Evolutionary conservation across 2,329 filamentous ascomycete species (phyloP).

Genomic region (Xylariomycetidae sp.): DNA sequence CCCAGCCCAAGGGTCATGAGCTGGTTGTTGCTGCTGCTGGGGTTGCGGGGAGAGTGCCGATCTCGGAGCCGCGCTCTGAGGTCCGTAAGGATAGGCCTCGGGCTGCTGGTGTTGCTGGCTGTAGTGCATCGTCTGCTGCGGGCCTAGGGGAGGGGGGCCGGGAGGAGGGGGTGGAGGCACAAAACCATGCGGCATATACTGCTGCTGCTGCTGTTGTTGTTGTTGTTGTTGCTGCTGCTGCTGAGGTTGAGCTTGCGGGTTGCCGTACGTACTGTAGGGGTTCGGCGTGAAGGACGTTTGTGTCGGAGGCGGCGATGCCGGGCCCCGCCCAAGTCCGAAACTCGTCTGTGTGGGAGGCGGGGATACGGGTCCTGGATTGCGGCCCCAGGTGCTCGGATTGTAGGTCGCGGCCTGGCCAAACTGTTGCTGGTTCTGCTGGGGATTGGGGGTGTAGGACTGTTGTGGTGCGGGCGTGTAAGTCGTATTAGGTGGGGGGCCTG

Average conservation of each 20-base stretch:
- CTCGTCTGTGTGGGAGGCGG: constrained; percentile 34
- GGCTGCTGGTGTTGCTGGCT: constrained; percentile 23
- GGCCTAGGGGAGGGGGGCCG: constrained; percentile 54
- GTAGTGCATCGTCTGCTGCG: constrained; percentile 57
- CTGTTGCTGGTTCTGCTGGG: constrained; percentile 35
- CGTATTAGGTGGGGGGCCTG: constrained; percentile 32
- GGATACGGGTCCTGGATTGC: constrained; percentile 47
- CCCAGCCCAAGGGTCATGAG: constrained; percentile 46
- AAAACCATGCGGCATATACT: constrained; percentile 50
- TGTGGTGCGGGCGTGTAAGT: constrained; percentile 23
- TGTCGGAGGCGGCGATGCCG: constrained; percentile 52
- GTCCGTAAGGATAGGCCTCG: constrained; percentile 11
- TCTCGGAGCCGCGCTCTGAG: constrained; percentile 10
- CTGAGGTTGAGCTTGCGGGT: constrained; percentile 34
- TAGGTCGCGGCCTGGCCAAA: constrained; percentile 47
- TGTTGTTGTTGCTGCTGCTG: constrained; percentile 36
- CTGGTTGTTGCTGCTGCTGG: constrained; percentile 36
- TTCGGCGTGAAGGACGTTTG: constrained; percentile 33
- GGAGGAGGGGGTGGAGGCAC: constrained; percentile 59
- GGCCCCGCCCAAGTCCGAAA: constrained; percentile 30
- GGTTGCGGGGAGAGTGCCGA: constrained; percentile 27
- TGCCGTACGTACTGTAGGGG: constrained; percentile 42
- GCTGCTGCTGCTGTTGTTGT: constrained; percentile 34
- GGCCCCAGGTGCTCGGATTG: constrained; percentile 54
- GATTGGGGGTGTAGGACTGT: constrained; percentile 24